Evolutionary conservation across 2,329 filamentous ascomycete species (phyloP).

Genomic region (Stagonosporopsis tanaceti): DNA sequence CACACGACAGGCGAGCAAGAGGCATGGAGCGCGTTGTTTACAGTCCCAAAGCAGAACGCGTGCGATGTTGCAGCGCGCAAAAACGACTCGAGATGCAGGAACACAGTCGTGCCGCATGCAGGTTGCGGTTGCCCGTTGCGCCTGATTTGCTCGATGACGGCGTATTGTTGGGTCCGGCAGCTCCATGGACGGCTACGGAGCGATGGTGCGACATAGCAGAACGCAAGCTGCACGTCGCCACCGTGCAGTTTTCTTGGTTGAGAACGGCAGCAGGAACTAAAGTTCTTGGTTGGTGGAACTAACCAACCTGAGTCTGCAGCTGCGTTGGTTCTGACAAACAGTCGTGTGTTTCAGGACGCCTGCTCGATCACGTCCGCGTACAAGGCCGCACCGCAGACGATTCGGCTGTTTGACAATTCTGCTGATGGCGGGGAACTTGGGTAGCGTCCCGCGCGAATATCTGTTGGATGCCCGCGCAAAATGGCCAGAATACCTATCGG

Average conservation of each 20-base stretch:
- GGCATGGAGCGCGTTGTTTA: conserved; percentile 27
- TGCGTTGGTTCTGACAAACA: conserved; percentile 11
- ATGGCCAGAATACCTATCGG: conserved; percentile 3
- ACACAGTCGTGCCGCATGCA: conserved; percentile 32
- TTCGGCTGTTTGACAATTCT: conserved; percentile 23
- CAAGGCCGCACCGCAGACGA: conserved; percentile 18
- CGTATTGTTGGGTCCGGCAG: conserved; percentile 26
- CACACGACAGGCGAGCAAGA: conserved; percentile 16
- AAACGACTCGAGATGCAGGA: conserved; percentile 37
- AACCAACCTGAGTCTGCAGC: conserved; percentile 13
- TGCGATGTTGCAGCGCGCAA: conserved; percentile 26
- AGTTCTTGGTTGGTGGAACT: conserved; percentile 29
- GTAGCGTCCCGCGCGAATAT: conserved; percentile 10
- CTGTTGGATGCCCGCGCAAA: conserved; percentile 17
- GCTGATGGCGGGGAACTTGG: conserved; percentile 15
- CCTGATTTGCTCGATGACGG: conserved; percentile 44
- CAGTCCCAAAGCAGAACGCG: conserved; percentile 20
- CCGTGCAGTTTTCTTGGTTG: conserved; percentile 15
- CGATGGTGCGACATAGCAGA: conserved; percentile 47
- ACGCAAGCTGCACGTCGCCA: conserved; percentile 38
- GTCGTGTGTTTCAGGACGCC: conserved; percentile 37
- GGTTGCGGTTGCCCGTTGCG: conserved; percentile 28
- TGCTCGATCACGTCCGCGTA: conserved; percentile 5
- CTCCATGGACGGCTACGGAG: conserved; percentile 31
- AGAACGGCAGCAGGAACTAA: conserved; percentile 9